A percentile compares a stretch with the other conserved stretches of the same genome.
Evolutionary conservation across 345 rosid genomes (phyloP).

Genomic region (Salix dunnii): DNA sequence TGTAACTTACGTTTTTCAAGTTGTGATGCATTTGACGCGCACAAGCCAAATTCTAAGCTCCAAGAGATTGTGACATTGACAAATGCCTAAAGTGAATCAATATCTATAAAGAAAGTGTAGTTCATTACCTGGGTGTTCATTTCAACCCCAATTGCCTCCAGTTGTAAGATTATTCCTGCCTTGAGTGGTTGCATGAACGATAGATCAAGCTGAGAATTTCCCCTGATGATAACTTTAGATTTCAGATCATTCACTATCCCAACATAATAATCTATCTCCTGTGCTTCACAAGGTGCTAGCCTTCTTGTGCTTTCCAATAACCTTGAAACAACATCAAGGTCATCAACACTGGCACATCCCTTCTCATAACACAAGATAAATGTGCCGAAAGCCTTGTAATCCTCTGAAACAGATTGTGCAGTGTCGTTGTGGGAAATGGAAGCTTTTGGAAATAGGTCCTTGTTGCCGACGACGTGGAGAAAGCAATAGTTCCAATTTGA

Average conservation of each 20-base stretch:
- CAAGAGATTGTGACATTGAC: too few species aligned
- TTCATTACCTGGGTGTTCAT: slow-evolving; percentile 20
- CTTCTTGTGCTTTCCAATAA: slow-evolving; percentile 11
- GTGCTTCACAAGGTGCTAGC: slow-evolving; percentile 9
- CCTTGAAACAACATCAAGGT: slow-evolving; percentile 33
- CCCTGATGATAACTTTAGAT: slow-evolving; percentile 3
- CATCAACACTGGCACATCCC: slow-evolving; percentile 44
- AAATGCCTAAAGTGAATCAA: too few species aligned
- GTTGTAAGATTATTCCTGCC: slow-evolving; percentile 26
- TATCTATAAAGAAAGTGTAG: too few species aligned
- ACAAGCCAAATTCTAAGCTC: too few species aligned
- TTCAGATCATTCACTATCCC: slow-evolving; percentile 7
- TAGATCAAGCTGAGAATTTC: slow-evolving; percentile 9
- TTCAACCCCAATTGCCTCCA: slow-evolving; percentile 28
- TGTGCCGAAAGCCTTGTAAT: slow-evolving; percentile 52
- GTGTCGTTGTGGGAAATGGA: slow-evolving; percentile 7
- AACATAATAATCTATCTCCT: slow-evolving; percentile 18
- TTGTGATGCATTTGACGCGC: too few species aligned
- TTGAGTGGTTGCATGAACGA: neutral
- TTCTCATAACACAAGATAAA: slow-evolving; percentile 39
- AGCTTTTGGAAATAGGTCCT: slow-evolving; percentile 35
- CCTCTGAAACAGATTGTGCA: neutral
- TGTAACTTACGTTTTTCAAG: too few species aligned
- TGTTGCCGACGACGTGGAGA: slow-evolving; percentile 42
- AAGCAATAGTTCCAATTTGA: slow-evolving; percentile 51